Percentiles rank a stretch among this genome's conserved stretches.
Conservation (phyloP, 2,329 filamentous ascomycete species). For the Bipolaris zeicola region DNA sequence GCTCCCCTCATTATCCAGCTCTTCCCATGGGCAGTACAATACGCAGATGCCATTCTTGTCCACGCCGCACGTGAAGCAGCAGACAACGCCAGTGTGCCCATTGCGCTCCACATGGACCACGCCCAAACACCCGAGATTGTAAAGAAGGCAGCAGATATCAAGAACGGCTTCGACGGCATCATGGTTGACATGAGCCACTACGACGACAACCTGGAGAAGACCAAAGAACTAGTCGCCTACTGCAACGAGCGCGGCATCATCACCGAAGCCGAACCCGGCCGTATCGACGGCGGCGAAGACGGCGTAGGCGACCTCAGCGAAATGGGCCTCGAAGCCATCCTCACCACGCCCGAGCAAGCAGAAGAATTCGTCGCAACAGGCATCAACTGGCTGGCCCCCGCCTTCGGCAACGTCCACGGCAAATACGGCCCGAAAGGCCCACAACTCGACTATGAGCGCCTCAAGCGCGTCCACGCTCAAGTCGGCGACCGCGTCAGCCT, state of each 20-base stretch:
- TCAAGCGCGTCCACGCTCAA: conserved; percentile 54
- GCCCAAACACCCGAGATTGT: conserved; percentile 68
- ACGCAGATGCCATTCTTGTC: conserved; percentile 59
- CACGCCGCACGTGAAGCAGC: conserved; percentile 54
- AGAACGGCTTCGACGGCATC: conserved; percentile 41
- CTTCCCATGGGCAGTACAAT: conserved; percentile 75
- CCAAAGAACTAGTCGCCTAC: conserved; percentile 65
- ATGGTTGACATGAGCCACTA: conserved; percentile 75
- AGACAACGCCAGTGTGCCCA: conserved; percentile 56
- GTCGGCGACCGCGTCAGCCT: conserved; percentile 58
- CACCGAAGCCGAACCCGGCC: conserved; percentile 72
- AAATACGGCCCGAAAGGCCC: conserved; percentile 71
- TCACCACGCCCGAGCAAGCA: conserved; percentile 72
- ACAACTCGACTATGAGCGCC: conserved; percentile 42
- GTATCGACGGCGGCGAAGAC: conserved; percentile 76
- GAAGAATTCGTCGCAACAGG: conserved; percentile 73
- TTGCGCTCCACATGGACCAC: conserved; percentile 70
- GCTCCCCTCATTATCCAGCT: conserved; percentile 74
- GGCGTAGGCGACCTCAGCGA: conserved; percentile 71
- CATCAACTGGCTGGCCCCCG: conserved; percentile 75
- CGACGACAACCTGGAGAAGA: conserved; percentile 70
- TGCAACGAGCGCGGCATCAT: conserved; percentile 70
- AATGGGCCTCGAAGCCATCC: conserved; percentile 59
- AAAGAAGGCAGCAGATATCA: conserved; percentile 60
- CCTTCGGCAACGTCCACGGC: conserved; percentile 78